Evolutionary conservation across 2,329 filamentous ascomycete species (phyloP), one percentile per base, ranked within the genome.

Genomic region (Lecanosticta acicola): DNA sequence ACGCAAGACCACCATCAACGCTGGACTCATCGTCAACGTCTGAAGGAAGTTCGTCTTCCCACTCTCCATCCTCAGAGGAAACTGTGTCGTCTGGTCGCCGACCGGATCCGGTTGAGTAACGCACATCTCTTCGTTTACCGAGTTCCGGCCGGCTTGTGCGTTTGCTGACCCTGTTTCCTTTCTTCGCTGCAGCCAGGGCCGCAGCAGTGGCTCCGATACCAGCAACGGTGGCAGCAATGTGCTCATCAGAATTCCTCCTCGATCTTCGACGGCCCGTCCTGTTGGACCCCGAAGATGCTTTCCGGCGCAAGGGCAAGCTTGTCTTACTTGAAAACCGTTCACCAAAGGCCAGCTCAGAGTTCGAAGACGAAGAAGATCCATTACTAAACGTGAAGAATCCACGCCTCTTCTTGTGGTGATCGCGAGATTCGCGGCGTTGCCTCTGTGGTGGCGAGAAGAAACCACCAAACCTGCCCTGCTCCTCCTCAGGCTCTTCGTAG

Each of bases 1-100:
- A 85, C 1, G 81, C 80, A 43, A 85, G 71, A 19, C 68, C 78
- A 21, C 75, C 78, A 55, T 77, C 74, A 38, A 74, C 67, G 60
- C 75, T 80, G 26, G 69, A 73, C n/a, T 69, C 68, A 35, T 75
- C 72, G 34, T 76, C 75, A 17, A 73, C 74, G 21, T 77, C 77
- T 38, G 75, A 74, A n/a, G 73, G 57, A 8, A 61, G 46, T 50
- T 65, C 72, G 50, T 78, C 77, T 52, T 80, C 75, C 79, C 79
- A 82, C 16, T 68, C 76, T 21, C 78, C 77, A 17, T 79, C 77
- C 18, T 75, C 72, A 17, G 66, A 68, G 14, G 59, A 52, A 37
- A 51, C 57, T 21, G 59, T 57, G 21, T 56, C 54, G 34, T 58
- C 54, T 33, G 55, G 53, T 13, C 37, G 48, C 34, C 47, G 46